Base-by-base conservation (phyloP, 805 yeast species). In the Kregervanrija fluxuum region DNA sequence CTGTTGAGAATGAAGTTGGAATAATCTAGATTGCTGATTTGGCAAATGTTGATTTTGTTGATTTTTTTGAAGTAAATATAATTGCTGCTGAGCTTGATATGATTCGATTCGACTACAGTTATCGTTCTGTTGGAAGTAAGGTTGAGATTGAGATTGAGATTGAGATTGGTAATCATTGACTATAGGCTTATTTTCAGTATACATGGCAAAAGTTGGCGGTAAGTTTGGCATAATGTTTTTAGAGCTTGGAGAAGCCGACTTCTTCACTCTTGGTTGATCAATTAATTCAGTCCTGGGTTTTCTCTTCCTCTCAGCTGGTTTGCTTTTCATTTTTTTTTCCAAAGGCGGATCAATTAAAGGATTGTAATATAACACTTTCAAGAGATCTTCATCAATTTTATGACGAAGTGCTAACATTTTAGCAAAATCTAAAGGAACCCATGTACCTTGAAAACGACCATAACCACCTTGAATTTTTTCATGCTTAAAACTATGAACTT, bases 391-490 rank as follows among this genome's bases (percentile, higher is more conserved):
- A 36, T 70, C 63, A 14, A 79, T 75, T 1, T 72, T 74, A 51
- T 77, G 73, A 40, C 68, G 69, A 38, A 70, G 66, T 4, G 80
- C 80, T 53, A 82, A 67, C 39, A 75, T 70, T 37, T 70, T 70
- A 2, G 91, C 91, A 50, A 78, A 75, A 3, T 70, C 72, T 35
- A 85, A 59, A 0, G 95, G 93, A 35, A 85, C 79, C 93, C 93
- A 85, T 2, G 95, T 84, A 4, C 95, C 95, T 64, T 85, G 93
- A 57, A 83, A 85, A 42, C 88, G 66, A 11, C 93, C 93, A 60
- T 83, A 83, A 8, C 95, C 95, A 53, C 93, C 95, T 60, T 84
- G 93, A 47, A 85, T 77, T 59, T 84, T 85, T 59, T 84, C 86
- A 56, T 85, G 90, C 11, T 64, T 57, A 69, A 71, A 69, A 41